Evolutionary conservation across 352 stramenopile species (phyloP), one percentile per base, ranked within the genome.

Genomic region (Globisporangium orthogonon): DNA sequence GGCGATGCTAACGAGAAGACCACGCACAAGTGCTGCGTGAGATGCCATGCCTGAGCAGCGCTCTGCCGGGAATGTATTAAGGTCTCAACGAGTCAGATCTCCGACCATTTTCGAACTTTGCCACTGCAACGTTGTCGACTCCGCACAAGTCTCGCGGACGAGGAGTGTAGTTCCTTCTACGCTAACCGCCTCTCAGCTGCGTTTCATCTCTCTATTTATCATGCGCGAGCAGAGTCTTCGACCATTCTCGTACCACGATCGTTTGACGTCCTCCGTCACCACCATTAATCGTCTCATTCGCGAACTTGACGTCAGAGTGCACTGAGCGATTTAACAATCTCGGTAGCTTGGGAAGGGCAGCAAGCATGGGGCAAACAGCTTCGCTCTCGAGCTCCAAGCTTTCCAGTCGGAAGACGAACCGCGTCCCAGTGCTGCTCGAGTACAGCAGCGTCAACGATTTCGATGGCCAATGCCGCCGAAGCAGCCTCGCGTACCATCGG

Each of bases 341-440:
- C 37, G 1, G 23, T 23, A 23, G 23, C 23, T 23, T 7, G 15
- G 18, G n/a, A 2, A 13, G 56, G 47, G 56, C 17, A 33, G 1
- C 15, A 15, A 33, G 2, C 18, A 62, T 62, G 57, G 57, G 57
- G 7, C 57, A 58, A 44, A 17, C 57, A 15, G 39, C 56, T 18
- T 57, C 56, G 15, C 23, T 56, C 39, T 29, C 39, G 23, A 31
- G n/a, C 35, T 28, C 45, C 14, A 52, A 61, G 17, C 48, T 45
- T 10, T 17, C 39, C 2, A 15, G 29, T 2, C 56, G 48, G 47
- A 56, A 61, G 18, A 30, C 48, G 4, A 28, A 51, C 30, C 48
- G 47, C 35, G 3, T 37, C 2, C 45, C n/a, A 5, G 11, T 48
- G 5, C 46, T 60, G 3, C 11, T 17, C 18, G 45, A 52, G 28